Conservation (phyloP, 768 basidiomycete species). For the Lactifluus piperatus region DNA sequence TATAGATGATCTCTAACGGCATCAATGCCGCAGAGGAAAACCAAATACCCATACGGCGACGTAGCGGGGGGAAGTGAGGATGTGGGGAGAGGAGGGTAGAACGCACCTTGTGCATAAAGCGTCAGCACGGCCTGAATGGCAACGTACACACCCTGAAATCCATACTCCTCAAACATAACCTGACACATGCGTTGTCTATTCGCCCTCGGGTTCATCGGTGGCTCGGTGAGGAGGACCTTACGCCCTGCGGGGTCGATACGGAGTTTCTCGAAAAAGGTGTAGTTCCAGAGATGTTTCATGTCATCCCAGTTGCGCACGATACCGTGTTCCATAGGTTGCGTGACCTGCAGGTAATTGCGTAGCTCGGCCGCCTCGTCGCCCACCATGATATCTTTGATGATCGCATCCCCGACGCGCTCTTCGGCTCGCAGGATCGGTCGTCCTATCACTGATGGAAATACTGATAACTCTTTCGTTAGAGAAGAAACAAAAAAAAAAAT, state of each 20-base stretch:
- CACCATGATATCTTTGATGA: slow-evolving; percentile 97
- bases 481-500: neutral
- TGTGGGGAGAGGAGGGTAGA: neutral
- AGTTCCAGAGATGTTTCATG: slow-evolving; percentile 97
- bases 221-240: slow-evolving; percentile 93
- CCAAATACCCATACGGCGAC: neutral
- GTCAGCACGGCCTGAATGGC: slow-evolving; percentile 99
- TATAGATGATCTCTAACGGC: neutral
- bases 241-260: slow-evolving; percentile 75
- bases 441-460: slow-evolving; percentile 95
- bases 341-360: slow-evolving; percentile 92
- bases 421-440: slow-evolving; percentile 96
- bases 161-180: slow-evolving; percentile 99
- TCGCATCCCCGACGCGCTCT: slow-evolving; percentile 77
- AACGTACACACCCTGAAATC: slow-evolving; percentile 91
- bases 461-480: slow-evolving; percentile 32
- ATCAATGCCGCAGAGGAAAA: neutral
- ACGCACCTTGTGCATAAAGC: slow-evolving; percentile 93
- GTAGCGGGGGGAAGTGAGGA: neutral
- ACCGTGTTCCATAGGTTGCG: slow-evolving; percentile 99
- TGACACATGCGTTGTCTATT: slow-evolving; percentile 93
- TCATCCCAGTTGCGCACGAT: slow-evolving; percentile 99
- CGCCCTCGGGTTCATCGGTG: slow-evolving; percentile 95
- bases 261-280: slow-evolving; percentile 96
- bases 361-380: slow-evolving; percentile 94